Evolutionary conservation across 2,329 filamentous ascomycete species (phyloP).

Genomic region (Pseudovirgaria hyperparasitica): DNA sequence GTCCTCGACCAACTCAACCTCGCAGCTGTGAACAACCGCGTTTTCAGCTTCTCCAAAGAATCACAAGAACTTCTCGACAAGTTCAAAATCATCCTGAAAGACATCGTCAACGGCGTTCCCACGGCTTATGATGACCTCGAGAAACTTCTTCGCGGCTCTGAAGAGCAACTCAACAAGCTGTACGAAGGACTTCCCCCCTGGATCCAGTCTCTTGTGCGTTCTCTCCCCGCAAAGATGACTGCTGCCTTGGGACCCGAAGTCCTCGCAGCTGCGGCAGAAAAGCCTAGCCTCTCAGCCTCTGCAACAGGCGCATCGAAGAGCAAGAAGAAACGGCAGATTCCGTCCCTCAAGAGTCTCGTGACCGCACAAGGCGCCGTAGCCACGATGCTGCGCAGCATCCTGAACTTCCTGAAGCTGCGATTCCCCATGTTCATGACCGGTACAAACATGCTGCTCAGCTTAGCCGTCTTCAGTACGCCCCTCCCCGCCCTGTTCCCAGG

Average conservation of each 20-base stretch:
- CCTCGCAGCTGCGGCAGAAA: conserved; percentile 64
- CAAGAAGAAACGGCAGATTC: conserved; percentile 53
- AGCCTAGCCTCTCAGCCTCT: conserved; percentile 37
- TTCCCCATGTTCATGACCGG: conserved; percentile 80
- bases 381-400: conserved; percentile 75
- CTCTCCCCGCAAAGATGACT: conserved; percentile 71
- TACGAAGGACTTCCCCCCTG: conserved; percentile 59
- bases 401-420: conserved; percentile 72
- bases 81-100: conserved; percentile 85
- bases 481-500: background rate
- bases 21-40: conserved; percentile 70
- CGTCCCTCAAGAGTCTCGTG: conserved; percentile 64
- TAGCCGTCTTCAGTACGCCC: conserved; percentile 71
- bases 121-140: conserved; percentile 89
- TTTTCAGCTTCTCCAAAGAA: conserved; percentile 72
- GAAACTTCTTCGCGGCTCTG: conserved; percentile 49
- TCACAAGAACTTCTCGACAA: conserved; percentile 68
- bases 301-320: conserved; percentile 13
- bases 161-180: conserved; percentile 49
- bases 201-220: conserved; percentile 75
- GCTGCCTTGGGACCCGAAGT: conserved; percentile 67
- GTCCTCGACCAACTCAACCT: conserved; percentile 79
- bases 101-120: conserved; percentile 82
- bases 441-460: conserved; percentile 80
- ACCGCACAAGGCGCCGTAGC: conserved; percentile 80